These are phyloP conservation scores for Trametes villosa DNA, from an alignment of 768 basidiomycete genomes.

Conservation along the genomic window DNA sequence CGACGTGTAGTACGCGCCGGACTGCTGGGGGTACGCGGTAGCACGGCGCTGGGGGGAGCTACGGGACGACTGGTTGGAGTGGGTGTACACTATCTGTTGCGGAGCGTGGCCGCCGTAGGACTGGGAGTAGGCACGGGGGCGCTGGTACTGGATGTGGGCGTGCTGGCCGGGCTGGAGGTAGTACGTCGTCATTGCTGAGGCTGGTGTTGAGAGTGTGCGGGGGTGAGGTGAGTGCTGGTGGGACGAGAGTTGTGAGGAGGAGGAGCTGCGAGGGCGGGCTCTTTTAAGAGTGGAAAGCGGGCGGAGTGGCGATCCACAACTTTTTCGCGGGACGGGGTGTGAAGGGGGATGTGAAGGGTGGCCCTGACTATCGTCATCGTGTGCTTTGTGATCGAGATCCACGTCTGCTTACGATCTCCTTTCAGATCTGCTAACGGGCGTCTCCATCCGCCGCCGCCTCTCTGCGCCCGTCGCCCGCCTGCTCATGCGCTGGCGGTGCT, in stretches of 20 bases:
- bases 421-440: slow-evolving; percentile 8
- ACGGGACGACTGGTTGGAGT: slow-evolving; percentile 14
- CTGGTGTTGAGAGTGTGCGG: background rate
- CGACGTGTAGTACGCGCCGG: slow-evolving; percentile 22
- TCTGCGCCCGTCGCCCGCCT: background rate
- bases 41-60: slow-evolving; percentile 15
- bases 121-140: slow-evolving; percentile 28
- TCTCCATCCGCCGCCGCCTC: background rate
- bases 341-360: slow-evolving; percentile 13
- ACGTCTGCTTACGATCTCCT: background rate
- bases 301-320: slow-evolving; percentile 16
- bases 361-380: slow-evolving; percentile 11
- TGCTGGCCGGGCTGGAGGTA: slow-evolving; percentile 32
- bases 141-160: slow-evolving; percentile 21
- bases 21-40: slow-evolving; percentile 12
- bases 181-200: slow-evolving; percentile 28
- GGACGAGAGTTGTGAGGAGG: background rate
- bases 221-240: background rate
- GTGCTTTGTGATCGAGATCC: slow-evolving; percentile 7
- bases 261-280: background rate
- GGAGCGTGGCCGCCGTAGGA: slow-evolving; percentile 26
- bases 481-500: background rate
- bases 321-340: slow-evolving; percentile 9
- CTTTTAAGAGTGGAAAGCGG: background rate
- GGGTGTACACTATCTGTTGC: slow-evolving; percentile 28